Conservation (phyloP, 2,329 filamentous ascomycete genomes). For the Chaetomium olivaceum region DNA sequence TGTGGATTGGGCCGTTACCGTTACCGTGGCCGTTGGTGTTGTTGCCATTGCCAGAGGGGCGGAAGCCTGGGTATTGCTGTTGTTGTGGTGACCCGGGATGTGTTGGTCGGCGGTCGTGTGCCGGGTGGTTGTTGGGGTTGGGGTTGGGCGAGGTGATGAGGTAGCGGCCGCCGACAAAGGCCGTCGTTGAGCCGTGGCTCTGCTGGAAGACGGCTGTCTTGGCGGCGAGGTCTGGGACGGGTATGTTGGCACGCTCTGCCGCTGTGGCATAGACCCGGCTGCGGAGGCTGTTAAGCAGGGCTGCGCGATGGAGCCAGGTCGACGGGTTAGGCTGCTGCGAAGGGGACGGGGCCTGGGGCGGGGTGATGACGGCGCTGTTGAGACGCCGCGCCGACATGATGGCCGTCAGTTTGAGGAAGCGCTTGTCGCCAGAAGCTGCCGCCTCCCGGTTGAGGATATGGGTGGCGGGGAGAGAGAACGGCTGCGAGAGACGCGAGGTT, state of each 20-base stretch:
- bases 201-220: conserved; percentile 39
- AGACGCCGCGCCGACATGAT: conserved; percentile 41
- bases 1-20: neutral
- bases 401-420: conserved; percentile 52
- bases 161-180: conserved; percentile 36
- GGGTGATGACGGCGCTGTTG: conserved; percentile 16
- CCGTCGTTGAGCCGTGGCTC: conserved; percentile 31
- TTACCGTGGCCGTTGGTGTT: neutral
- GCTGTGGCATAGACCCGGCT: conserved; percentile 47
- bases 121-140: neutral
- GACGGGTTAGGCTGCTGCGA: conserved; percentile 30
- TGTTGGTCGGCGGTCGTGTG: neutral
- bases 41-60: neutral
- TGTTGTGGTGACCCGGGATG: neutral
- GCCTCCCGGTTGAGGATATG: conserved; percentile 66
- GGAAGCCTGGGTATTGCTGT: too few species aligned
- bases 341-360: conserved; percentile 5
- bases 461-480: conserved; percentile 68
- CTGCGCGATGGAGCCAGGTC: conserved; percentile 61
- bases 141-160: conserved; percentile 23
- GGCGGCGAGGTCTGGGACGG: conserved; percentile 38
- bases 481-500: conserved; percentile 68
- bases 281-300: conserved; percentile 63
- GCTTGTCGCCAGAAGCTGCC: conserved; percentile 46
- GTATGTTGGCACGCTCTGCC: conserved; percentile 36